Evolutionary conservation across 1,139 yeast species (phyloP), one percentile per base, ranked within the genome.

Genomic region (Suzukiozyma palmioleophila): DNA sequence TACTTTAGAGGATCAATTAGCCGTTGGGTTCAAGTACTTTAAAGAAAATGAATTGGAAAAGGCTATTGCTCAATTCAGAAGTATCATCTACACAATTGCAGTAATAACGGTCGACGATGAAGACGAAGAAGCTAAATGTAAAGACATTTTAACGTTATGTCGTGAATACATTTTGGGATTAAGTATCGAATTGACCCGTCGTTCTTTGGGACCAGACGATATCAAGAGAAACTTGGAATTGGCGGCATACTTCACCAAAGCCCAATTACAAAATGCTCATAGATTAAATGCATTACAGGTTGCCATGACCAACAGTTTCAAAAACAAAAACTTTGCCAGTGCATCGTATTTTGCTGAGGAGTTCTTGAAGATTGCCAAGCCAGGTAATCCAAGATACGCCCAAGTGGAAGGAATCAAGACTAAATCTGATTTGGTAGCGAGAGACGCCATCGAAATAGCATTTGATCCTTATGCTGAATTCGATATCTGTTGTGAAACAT

Each of bases 171-270:
- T 94, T 53, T 63, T 92, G 41, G 98, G 97, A 15, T 76, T 90
- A 50, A 83, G 95, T 24, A 87, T 92, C 49, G 98, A 94, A 63
- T 73, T 92, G 48, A 78, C 78, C 42, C 89, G 98, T 66, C 87
- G 97, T 64, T 60, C 84, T 8, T 67, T 90, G 43, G 87, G 84
- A 30, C 70, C 82, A 3, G 66, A 69, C 22, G 87, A 88, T 44
- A 69, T 83, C 39, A 84, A 88, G 64, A 83, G 97, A 47, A 89
- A 87, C 57, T 74, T 94, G 56, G 98, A 92, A 62, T 73, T 94
- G 51, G 97, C 97, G 5, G 95, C 97, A 0, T 92, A 90, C 64
- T 94, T 94, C 69, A 88, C 98, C 13, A 80, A 80, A 57, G 83
- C 90, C 31, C 78, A 83, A 50, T 76, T 94, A 51, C 89, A 86